Percentiles rank a stretch among this genome's conserved stretches.
Evolutionary conservation across 768 basidiomycete genomes (phyloP).

Genomic region (Phylloporus sp.): DNA sequence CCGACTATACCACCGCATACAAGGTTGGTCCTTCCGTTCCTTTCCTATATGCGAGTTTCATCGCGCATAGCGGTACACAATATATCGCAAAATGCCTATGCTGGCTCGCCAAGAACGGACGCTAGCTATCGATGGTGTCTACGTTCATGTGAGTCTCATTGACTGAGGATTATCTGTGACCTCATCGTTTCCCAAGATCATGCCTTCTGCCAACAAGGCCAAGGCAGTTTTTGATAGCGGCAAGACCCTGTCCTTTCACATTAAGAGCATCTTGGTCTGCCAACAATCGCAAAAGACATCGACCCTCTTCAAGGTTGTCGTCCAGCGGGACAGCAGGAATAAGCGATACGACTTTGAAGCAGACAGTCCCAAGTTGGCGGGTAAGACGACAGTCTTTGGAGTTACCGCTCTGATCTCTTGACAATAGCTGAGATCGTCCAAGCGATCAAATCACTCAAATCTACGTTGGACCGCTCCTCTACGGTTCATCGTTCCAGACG

Average conservation of each 20-base stretch:
- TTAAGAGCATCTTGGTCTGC: conserved; percentile 79
- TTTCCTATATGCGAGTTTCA: neutral
- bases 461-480: conserved; percentile 57
- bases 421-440: conserved; percentile 69
- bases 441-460: conserved; percentile 60
- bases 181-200: conserved; percentile 52
- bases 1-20: conserved; percentile 82
- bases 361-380: conserved; percentile 74
- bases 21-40: conserved; percentile 46
- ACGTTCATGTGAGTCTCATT: conserved; percentile 64
- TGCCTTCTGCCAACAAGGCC: conserved; percentile 76
- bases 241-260: conserved; percentile 89
- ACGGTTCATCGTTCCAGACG: conserved; percentile 58
- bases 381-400: conserved; percentile 37
- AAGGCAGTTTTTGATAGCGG: conserved; percentile 84
- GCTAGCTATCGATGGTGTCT: conserved; percentile 92
- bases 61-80: conserved; percentile 68
- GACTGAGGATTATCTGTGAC: neutral
- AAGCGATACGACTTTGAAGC: conserved; percentile 99
- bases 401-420: neutral
- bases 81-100: conserved; percentile 94
- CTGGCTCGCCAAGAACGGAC: conserved; percentile 85
- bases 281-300: conserved; percentile 79
- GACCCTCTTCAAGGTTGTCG: conserved; percentile 82
- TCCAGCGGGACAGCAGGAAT: conserved; percentile 65